Evolutionary conservation across 1,284 basidiomycete species (phyloP).

Genomic region (Cutaneotrichosporon sp.): DNA sequence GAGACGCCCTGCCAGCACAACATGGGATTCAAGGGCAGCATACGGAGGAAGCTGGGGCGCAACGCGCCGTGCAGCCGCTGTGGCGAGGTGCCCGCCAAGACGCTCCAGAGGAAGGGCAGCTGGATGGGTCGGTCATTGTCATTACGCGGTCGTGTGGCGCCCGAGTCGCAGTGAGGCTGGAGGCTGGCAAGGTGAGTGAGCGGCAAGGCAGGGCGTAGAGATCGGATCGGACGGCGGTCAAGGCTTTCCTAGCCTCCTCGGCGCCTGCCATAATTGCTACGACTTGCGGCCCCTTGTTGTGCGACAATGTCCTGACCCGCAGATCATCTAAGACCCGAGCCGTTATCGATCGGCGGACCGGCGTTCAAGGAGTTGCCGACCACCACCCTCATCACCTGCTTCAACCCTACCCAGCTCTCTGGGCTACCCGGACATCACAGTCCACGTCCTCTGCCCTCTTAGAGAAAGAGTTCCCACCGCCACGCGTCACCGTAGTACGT

Average conservation of each 20-base stretch:
- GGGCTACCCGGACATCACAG: not conserved
- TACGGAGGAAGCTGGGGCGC: constrained; percentile 1
- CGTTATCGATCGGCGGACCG: not conserved
- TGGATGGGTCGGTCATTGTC: not conserved
- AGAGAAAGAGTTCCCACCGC: too few relatives aligned
- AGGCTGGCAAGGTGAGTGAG: not conserved
- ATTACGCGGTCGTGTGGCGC: not conserved
- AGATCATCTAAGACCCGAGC: not conserved
- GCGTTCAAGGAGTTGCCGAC: not conserved
- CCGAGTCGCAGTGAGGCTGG: not conserved
- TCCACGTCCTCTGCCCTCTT: not conserved
- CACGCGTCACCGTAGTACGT: too few relatives aligned
- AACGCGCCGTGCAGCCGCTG: not conserved
- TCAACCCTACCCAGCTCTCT: not conserved
- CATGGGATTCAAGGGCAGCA: not conserved
- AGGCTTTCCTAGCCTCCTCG: not conserved
- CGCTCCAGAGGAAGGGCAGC: not conserved
- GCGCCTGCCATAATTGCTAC: not conserved
- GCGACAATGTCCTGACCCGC: not conserved
- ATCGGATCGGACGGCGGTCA: too few relatives aligned
- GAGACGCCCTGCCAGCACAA: not conserved
- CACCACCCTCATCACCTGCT: too few relatives aligned
- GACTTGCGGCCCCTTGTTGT: too few relatives aligned
- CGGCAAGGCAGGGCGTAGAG: too few relatives aligned
- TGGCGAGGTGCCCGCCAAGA: not conserved